Evolutionary conservation across 805 yeast species (phyloP).

Genomic region (Candida morakotiae): DNA sequence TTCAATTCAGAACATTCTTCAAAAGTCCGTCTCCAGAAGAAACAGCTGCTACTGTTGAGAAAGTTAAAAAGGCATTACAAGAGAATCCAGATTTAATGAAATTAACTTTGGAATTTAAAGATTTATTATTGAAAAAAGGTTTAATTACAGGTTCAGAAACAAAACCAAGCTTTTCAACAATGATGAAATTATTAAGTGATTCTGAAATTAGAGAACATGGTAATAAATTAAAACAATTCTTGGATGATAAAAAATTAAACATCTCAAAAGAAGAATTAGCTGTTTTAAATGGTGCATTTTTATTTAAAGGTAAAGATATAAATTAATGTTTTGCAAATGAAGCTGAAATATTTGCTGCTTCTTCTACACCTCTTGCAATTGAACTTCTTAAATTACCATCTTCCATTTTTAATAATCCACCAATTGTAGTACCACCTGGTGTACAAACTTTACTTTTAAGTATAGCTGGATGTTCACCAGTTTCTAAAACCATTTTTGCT

Average conservation of each 20-base stretch:
- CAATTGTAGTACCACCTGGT: constrained; percentile 97
- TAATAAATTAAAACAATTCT: constrained; percentile 22
- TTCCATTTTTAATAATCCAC: constrained; percentile 90
- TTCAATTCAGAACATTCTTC: constrained; percentile 7
- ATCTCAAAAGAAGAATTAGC: constrained; percentile 30
- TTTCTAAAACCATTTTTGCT: constrained; percentile 79
- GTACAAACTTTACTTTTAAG: constrained; percentile 88
- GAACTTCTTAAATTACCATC: constrained; percentile 85
- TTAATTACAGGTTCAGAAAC: constrained; percentile 21
- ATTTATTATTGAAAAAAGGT: constrained; percentile 28
- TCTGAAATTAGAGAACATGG: constrained; percentile 29
- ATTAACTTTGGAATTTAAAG: constrained; percentile 27
- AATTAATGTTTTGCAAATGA: constrained; percentile 29
- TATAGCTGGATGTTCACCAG: constrained; percentile 84
- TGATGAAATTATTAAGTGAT: constrained; percentile 35
- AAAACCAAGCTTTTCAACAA: constrained; percentile 31
- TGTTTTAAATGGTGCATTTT: constrained; percentile 9
- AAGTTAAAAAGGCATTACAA: constrained; percentile 12
- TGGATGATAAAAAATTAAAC: constrained; percentile 28
- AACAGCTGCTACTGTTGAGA: constrained; percentile 13
- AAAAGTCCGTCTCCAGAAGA: constrained; percentile 9
- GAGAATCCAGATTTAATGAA: constrained; percentile 28
- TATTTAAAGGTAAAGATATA: constrained; percentile 8
- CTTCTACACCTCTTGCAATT: constrained; percentile 83
- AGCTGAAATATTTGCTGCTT: constrained; percentile 80